phyloP scores from a whole-genome alignment of 2,329 filamentous ascomycete genomes.

The Tetracladium maxilliforme region DNA sequence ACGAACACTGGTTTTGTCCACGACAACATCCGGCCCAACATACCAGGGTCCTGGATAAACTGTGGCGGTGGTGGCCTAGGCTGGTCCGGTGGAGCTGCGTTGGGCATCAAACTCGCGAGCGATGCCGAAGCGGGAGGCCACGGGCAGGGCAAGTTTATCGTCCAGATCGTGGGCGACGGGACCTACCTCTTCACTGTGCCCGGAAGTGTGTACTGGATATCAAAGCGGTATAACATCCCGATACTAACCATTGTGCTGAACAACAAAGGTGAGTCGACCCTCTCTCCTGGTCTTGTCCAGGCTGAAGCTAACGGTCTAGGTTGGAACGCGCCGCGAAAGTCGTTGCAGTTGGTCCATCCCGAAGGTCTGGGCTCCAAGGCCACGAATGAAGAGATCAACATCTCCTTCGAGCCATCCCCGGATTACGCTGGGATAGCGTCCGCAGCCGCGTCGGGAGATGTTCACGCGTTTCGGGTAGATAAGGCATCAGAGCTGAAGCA shows the following conservation, averaged over 20 bases:
- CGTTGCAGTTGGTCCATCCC: slow-evolving; percentile 50
- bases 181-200: slow-evolving; percentile 53
- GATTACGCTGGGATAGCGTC: slow-evolving; percentile 56
- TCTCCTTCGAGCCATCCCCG: slow-evolving; percentile 48
- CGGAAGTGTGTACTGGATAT: slow-evolving; percentile 54
- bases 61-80: slow-evolving; percentile 70
- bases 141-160: slow-evolving; percentile 41
- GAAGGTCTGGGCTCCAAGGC: slow-evolving; percentile 45
- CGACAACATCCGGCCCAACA: slow-evolving; percentile 54
- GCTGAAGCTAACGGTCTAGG: slow-evolving; percentile 15
- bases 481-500: slow-evolving; percentile 38
- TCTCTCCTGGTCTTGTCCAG: not conserved
- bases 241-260: slow-evolving; percentile 53
- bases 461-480: slow-evolving; percentile 44
- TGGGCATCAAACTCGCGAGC: slow-evolving; percentile 63
- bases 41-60: slow-evolving; percentile 65
- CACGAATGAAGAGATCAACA: slow-evolving; percentile 49
- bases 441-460: slow-evolving; percentile 44
- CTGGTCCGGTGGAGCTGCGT: slow-evolving; percentile 62
- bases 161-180: slow-evolving; percentile 52
- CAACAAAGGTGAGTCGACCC: slow-evolving; percentile 33
- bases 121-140: slow-evolving; percentile 29
- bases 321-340: slow-evolving; percentile 51
- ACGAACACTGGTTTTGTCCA: slow-evolving; percentile 53
- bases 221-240: slow-evolving; percentile 49